Evolutionary conservation across 2,329 filamentous ascomycete genomes (phyloP), one percentile per base, ranked within the genome.

Genomic region (Trichoderma koningiopsis): DNA sequence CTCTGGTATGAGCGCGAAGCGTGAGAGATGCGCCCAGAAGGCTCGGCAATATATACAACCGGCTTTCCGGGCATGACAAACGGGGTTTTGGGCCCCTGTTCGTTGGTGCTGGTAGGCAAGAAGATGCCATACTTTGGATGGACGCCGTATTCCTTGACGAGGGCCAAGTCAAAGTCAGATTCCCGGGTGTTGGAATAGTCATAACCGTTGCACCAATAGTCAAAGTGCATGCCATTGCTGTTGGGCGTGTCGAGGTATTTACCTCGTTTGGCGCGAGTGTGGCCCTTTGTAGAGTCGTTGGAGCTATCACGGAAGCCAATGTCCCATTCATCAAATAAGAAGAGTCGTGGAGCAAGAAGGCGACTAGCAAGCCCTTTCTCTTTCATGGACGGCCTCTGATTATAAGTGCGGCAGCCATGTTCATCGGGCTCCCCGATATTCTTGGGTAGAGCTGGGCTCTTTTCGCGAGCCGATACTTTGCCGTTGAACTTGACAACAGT

Each of bases 221-320:
- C 87, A 70, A 86, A 79, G 73, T 88, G 86, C 76, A 86, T 80
- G 68, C 82, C 83, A 69, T 83, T 84, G 56, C 83, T 84, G 74
- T 87, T 86, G 47, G 87, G 86, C 33, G 81, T 83, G 71, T 84
- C 81, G 58, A 87, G 79, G 72, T 84, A 88, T 74, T 83, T 85
- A 73, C 86, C 86, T 61, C 86, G 81, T 70, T 84, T 84, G 16
- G 82, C 82, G 72, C 82, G 82, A 40, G 83, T 87, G 58, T 85
- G 85, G 27, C 84, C 84, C 68, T 86, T 84, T 70, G 81, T 81
- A 35, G 83, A 82, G 72, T 87, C 85, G 70, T 89, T 89, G 70
- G 83, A 83, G 4, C 85, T 87, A 73, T 89, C 87, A 27, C 85
- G 83, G 75, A 87, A 89, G 16, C 87, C 87, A 70, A 89, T 89